phyloP scores from a whole-genome alignment of 768 basidiomycete species.

The Erythrobasidium yunnanense region DNA sequence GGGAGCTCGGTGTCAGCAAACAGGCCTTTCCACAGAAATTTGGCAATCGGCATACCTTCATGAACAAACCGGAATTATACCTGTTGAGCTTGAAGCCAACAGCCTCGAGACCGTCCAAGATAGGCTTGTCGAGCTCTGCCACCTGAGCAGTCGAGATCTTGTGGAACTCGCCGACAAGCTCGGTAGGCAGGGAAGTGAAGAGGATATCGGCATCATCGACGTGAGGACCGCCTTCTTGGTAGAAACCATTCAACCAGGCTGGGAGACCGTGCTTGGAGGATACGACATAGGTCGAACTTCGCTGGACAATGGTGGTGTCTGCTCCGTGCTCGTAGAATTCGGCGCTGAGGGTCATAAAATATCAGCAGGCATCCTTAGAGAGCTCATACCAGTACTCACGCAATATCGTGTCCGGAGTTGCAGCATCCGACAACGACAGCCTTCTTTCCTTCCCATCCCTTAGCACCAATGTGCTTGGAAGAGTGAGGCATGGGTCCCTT shows the following conservation, averaged over 20 bases:
- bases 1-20: too few relatives aligned
- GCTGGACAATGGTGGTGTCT: constrained; percentile 48
- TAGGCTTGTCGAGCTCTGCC: constrained; percentile 49
- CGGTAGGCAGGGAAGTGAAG: constrained; percentile 47
- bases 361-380: too few relatives aligned
- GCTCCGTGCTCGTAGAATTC: constrained; percentile 42
- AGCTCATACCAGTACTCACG: too few relatives aligned
- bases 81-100: constrained; percentile 50
- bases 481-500: constrained; percentile 58
- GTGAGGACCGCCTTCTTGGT: constrained; percentile 49
- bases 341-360: background rate
- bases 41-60: too few relatives aligned
- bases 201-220: constrained; percentile 50
- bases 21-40: too few relatives aligned
- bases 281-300: constrained; percentile 50
- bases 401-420: constrained; percentile 53
- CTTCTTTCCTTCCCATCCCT: constrained; percentile 57
- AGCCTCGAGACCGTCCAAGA: constrained; percentile 52
- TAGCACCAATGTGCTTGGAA: constrained; percentile 48
- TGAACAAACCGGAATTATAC: constrained; percentile 33
- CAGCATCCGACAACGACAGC: constrained; percentile 60
- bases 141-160: constrained; percentile 40
- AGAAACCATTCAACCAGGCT: constrained; percentile 37
- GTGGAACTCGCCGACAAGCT: constrained; percentile 33
- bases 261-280: constrained; percentile 34